Conservation (phyloP, 2,329 filamentous ascomycete genomes). For the Nemania sp. region DNA sequence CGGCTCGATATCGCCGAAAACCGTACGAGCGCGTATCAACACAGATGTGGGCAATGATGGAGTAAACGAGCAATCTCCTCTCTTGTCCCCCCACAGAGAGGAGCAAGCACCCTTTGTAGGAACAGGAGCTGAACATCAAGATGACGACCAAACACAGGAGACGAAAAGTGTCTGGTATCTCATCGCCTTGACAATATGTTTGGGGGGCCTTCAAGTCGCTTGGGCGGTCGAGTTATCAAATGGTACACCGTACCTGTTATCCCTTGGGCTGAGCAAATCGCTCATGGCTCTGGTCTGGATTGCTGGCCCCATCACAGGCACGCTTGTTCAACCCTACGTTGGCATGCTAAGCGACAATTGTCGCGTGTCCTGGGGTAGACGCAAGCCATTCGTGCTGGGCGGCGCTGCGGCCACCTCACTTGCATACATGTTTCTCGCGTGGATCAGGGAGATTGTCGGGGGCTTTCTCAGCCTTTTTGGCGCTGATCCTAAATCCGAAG, state of each 20-base stretch:
- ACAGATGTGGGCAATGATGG: constrained; percentile 34
- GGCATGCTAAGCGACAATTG: constrained; percentile 82
- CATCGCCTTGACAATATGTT: constrained; percentile 80
- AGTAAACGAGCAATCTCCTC: constrained; percentile 52
- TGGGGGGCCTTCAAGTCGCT: constrained; percentile 88
- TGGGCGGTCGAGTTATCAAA: constrained; percentile 96
- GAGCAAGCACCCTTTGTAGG: constrained; percentile 44
- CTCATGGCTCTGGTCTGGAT: constrained; percentile 85
- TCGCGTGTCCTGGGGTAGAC: constrained; percentile 72
- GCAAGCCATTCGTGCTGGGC: constrained; percentile 79
- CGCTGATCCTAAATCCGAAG: constrained; percentile 64
- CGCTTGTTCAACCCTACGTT: constrained; percentile 79
- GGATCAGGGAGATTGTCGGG: constrained; percentile 72
- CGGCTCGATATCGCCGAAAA: constrained; percentile 24
- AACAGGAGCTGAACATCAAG: constrained; percentile 36
- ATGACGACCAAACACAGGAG: constrained; percentile 56
- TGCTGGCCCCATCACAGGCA: constrained; percentile 76
- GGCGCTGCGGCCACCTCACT: constrained; percentile 69
- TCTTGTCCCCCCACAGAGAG: constrained; percentile 47
- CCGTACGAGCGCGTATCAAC: constrained; percentile 28
- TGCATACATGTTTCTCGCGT: constrained; percentile 71
- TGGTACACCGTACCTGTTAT: constrained; percentile 82
- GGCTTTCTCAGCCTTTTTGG: constrained; percentile 72
- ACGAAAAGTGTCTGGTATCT: constrained; percentile 86
- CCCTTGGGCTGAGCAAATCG: constrained; percentile 80